Evolutionary conservation across 805 yeast genomes (phyloP), one percentile per base, ranked within the genome.

Genomic region (Ogataea saltuana): DNA sequence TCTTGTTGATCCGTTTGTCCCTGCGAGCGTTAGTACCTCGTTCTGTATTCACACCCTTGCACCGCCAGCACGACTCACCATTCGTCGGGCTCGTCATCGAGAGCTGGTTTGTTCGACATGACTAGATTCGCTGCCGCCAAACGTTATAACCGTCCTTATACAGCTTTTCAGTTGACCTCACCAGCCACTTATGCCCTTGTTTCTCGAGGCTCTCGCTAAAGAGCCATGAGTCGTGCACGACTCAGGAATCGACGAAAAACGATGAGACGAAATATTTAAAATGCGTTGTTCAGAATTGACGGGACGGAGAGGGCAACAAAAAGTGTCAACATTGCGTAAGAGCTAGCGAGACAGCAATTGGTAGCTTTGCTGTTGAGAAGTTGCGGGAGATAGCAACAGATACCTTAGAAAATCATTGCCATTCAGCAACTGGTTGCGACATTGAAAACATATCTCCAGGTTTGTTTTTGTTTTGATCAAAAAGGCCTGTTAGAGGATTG

Each of bases 1-100:
- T 86, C 25, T 80, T 72, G 21, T 71, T 73, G 38, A 87, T 87
- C 47, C 95, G 67, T 57, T 73, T 63, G 56, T 87, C 93, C 90
- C 84, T 76, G 27, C 26, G 30, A 17, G 22, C 11, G 36, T 37
- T 37, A 45, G 45, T 16, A 44, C 27, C 10, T 15, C 13, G 21
- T 15, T 8, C 22, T 15, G 16, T 33, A 46, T n/a, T 23, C 41
- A 4, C 10, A 11, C 15, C 20, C 15, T 6, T 3, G 6, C n/a
- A 12, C 31, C 16, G n/a, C 26, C 27, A 21, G 7, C 12, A 16
- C 18, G n/a, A 51, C 74, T 6, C 53, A 75, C 83, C 90, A 84
- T 39, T 75, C 87, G 56, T 84, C 90, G 1, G 85, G 86, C 46
- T 78, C 83, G 39, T 77, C 83, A 41, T 78, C 84, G 6, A 33